Base-by-base conservation (phyloP, 2,329 filamentous ascomycete genomes). In the Verticillium isaacii region DNA sequence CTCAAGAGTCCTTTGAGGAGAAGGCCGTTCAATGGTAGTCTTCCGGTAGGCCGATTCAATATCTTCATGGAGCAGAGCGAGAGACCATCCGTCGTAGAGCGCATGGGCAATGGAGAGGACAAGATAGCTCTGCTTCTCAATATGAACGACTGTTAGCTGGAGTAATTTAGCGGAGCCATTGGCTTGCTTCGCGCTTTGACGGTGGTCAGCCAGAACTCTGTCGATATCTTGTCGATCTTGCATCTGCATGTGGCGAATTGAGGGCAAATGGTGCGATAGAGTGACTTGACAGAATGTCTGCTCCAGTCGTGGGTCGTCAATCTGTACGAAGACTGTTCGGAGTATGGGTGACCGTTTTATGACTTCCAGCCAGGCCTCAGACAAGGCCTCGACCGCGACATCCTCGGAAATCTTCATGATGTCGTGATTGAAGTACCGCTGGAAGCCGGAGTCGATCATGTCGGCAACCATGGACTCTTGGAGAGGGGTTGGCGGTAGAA, bases 31-130 rank as follows among this genome's bases (percentile, higher is more conserved):
- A 2, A 67, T 65, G 12, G 77, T 71, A 0, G 71, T 65, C 5
- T 78, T 77, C 5, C 77, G 57, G 65, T 96, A 96, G 1, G 88
- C 86, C n/a, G 74, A 78, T 17, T 81, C 74, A 1, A 97, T 82
- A 68, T 95, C 87, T 54, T 82, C 78, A 67, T 95, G 92, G 1
- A 97, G 74, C 17, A 96, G 76, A 3, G 81, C 79, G 14, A 97
- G 82, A 2, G 93, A 96, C 85, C 89, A 93, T 0, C 93, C 93
- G 70, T 97, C 93, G 66, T 97, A 97, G 23, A 97, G 80, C 1
- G 93, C 92, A 74, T 97, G 93, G 0, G 93, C 84, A 45, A 97
- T 87, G 0, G 92, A 93, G 1, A 97, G 72, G 5, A 88, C 69
- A 1, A 88, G 65, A 61, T 82, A 85, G 3, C 63, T 73, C 39